Conservation (phyloP, 2,329 filamentous ascomycete species). For the Pestalotiopsis sp. region DNA sequence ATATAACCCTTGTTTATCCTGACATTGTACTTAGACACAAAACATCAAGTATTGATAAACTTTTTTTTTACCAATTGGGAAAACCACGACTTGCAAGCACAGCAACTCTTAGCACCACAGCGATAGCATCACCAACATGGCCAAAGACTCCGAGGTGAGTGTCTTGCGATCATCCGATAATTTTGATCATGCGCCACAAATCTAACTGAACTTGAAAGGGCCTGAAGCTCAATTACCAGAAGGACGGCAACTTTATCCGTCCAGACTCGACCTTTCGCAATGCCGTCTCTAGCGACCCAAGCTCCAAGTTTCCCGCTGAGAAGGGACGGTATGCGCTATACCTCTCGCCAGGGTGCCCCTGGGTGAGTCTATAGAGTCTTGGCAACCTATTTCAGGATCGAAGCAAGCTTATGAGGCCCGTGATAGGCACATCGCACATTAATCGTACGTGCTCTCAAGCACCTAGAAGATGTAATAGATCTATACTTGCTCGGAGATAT, state of each 20-base stretch:
- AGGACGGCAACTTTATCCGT: slow-evolving; percentile 52
- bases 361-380: slow-evolving; percentile 42
- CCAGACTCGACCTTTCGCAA: slow-evolving; percentile 56
- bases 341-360: slow-evolving; percentile 61
- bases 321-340: slow-evolving; percentile 63
- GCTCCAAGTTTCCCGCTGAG: slow-evolving; percentile 56
- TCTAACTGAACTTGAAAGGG: not conserved
- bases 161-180: no score
- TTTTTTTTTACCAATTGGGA: no score
- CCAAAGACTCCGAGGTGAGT: not conserved
- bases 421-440: slow-evolving; percentile 67
- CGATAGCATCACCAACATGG: not conserved
- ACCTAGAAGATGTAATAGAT: slow-evolving; percentile 68
- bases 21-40: no score
- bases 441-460: slow-evolving; percentile 72
- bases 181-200: not conserved
- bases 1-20: no score
- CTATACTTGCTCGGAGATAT: slow-evolving; percentile 67
- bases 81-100: not conserved
- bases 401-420: not conserved
- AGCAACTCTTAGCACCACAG: not conserved
- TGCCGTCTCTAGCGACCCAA: slow-evolving; percentile 50
- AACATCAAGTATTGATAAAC: no score
- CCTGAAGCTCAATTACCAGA: slow-evolving; percentile 27
- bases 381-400: not conserved